Evolutionary conservation across 108 stramenopile genomes (phyloP).

Genomic region (Skeletonema menzelii): DNA sequence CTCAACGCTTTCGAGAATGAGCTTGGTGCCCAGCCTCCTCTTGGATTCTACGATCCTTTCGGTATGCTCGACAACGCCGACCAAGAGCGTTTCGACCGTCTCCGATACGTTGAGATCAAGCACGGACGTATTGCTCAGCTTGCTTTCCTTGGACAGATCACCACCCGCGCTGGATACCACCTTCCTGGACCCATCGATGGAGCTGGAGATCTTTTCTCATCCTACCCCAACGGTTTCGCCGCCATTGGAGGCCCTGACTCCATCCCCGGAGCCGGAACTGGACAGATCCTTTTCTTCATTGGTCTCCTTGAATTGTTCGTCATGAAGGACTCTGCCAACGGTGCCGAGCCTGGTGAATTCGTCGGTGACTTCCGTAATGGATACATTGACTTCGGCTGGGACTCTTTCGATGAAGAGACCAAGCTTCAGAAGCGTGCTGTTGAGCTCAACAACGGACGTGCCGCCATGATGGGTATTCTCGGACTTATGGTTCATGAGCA

Average conservation of each 20-base stretch:
- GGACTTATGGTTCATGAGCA: slow-evolving; percentile 77
- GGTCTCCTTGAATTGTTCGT: slow-evolving; percentile 27
- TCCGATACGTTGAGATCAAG: slow-evolving; percentile 63
- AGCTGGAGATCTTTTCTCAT: slow-evolving; percentile 54
- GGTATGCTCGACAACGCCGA: slow-evolving; percentile 49
- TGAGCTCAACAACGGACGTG: slow-evolving; percentile 90
- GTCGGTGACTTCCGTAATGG: slow-evolving; percentile 84
- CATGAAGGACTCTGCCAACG: slow-evolving; percentile 41
- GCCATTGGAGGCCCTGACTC: slow-evolving; percentile 35
- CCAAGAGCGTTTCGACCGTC: slow-evolving; percentile 49
- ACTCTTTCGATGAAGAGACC: slow-evolving; percentile 65
- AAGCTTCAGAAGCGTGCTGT: slow-evolving; percentile 83
- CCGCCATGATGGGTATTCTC: slow-evolving; percentile 73
- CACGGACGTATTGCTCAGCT: slow-evolving; percentile 84
- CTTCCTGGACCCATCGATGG: slow-evolving; percentile 61
- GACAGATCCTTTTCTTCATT: slow-evolving; percentile 30
- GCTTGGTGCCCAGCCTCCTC: slow-evolving; percentile 86
- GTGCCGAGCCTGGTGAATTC: slow-evolving; percentile 41
- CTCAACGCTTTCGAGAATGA: slow-evolving; percentile 67
- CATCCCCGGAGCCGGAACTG: slow-evolving; percentile 21
- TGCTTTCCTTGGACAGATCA: slow-evolving; percentile 85
- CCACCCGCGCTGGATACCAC: slow-evolving; percentile 64
- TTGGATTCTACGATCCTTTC: slow-evolving; percentile 87
- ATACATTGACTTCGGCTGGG: slow-evolving; percentile 76
- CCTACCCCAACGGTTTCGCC: slow-evolving; percentile 59